Conservation (phyloP, 2,329 filamentous ascomycete genomes). For the Septoria linicola region DNA sequence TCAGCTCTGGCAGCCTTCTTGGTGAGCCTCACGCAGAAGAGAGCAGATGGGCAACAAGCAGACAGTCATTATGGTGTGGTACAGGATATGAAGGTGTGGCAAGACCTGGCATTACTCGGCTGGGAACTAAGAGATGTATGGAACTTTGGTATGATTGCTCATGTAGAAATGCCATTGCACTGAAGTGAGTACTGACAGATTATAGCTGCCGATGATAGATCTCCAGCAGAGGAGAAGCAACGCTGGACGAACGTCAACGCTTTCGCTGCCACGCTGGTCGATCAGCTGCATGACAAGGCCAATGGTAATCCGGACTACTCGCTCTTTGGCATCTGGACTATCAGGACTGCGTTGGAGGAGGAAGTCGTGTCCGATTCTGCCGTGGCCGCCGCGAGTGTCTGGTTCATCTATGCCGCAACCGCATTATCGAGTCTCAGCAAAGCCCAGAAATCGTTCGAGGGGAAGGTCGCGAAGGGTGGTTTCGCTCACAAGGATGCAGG, state of each 20-base stretch:
- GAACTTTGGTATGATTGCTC: conserved; percentile 29
- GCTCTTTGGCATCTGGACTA: conserved; percentile 34
- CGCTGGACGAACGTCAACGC: conserved; percentile 37
- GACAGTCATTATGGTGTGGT: conserved; percentile 18
- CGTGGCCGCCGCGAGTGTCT: conserved; percentile 32
- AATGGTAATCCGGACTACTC: conserved; percentile 31
- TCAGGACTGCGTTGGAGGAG: conserved; percentile 35
- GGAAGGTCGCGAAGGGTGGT: conserved; percentile 33
- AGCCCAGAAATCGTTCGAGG: conserved; percentile 33
- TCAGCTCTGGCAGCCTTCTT: conserved; percentile 7
- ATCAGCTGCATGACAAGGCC: conserved; percentile 24
- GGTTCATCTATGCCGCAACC: conserved; percentile 34
- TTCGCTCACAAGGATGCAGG: conserved; percentile 26
- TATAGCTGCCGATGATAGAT: conserved; percentile 26
- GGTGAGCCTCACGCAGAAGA: conserved; percentile 11
- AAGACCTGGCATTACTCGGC: conserved; percentile 34
- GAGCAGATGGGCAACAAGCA: conserved; percentile 24
- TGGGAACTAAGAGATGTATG: conserved; percentile 35
- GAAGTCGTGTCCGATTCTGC: conserved; percentile 26
- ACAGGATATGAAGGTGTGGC: conserved; percentile 31
- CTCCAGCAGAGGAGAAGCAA: conserved; percentile 21
- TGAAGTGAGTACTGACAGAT: not conserved
- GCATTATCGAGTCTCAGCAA: conserved; percentile 27
- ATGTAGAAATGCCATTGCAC: not conserved
- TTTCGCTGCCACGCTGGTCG: conserved; percentile 31